Evolutionary conservation across 2,329 filamentous ascomycete genomes (phyloP), one percentile per base, ranked within the genome.

Genomic region (Hawksworthiomyces lignivorus): DNA sequence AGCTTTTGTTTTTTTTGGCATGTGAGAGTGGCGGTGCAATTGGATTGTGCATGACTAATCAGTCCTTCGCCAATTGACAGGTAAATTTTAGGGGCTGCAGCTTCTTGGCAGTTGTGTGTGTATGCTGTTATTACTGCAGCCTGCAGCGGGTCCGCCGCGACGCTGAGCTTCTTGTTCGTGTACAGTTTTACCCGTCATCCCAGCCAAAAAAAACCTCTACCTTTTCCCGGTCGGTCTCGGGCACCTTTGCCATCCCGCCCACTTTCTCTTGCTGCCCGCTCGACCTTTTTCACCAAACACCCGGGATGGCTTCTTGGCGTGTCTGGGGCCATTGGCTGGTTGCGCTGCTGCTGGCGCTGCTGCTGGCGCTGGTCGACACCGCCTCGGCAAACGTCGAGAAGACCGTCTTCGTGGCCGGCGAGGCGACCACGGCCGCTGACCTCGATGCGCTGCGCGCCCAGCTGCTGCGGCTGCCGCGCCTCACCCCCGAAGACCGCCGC

Each of bases 321-420:
- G 9, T 29, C 7, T 22, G 28, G 12, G 18, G 22, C 15, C 15
- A 12, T 26, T 26, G 24, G 24, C 12, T 8, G 24, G n/a, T n/a
- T n/a, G 24, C 24, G 24, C 12, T 26, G 24, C 12, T 26, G 24
- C 38, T 56, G 27, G 39, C 45, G 20, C 34, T 51, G 10, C 37
- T 55, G 21, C 29, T 47, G 15, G 41, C 47, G 3, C 14, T 40
- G 4, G 52, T 36, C 7, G n/a, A n/a, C n/a, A n/a, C n/a, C n/a
- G n/a, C n/a, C n/a, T 55, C 59, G 51, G 87, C 84, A 59, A 97
- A 98, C 61, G 83, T 84, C 42, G 92, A 97, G 61, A 98, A 98
- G 65, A 72, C 77, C 52, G 87, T 97, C 55, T 97, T 98, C 66
- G 68, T 83, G 27, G 61, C 69, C 24, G 61, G 77, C 54, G 61